Base-by-base conservation (phyloP, 2,329 filamentous ascomycete genomes). In the Fusarium scirpi region DNA sequence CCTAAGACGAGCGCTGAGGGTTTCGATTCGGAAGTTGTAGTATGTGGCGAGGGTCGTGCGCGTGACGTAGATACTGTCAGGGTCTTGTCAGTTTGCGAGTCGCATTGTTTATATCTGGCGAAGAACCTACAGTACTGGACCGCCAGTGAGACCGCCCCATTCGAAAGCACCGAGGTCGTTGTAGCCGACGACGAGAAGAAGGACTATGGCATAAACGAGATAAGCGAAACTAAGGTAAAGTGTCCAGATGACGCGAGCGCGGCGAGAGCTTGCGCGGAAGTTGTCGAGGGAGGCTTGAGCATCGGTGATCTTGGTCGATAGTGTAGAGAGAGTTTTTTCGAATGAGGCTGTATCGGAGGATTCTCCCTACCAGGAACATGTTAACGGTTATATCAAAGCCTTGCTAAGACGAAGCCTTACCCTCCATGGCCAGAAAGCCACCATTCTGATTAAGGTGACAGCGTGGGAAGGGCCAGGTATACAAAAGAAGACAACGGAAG, bases 201-300 rank as follows among this genome's bases (percentile, higher is more conserved):
- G 85, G 56, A 98, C 91, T 29, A 97, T 90, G 12, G 90, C 87
- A 75, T 94, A 94, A 48, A 98, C 88, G 6, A 98, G 90, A 80
- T 98, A 99, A 53, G 91, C 93, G 75, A 99, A 95, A 59, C 90
- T 90, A 5, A 94, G 90, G 79, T 98, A 99, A 16, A 99, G 87
- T 0, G 94, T 97, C 89, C 91, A 94, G 58, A 98, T 87, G 40
- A 94, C 93, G 73, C 92, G 95, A 75, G 91, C 87, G 62, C 94
- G 91, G 62, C 95, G 90, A 52, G 92, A 90, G 66, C 87, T 88
- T 73, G 91, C 87, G 48, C 93, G 90, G 41, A 92, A 86, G 44
- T 84, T 85, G 76, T 97, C 94, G 71, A 98, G 90, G 54, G 87
- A 89, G 44, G 90, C 83, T 74, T 92, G 92, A 4, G 91, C 89